These are phyloP conservation scores for Diaporthe sp. DNA, from an alignment of 2,329 filamentous ascomycete genomes.

Conservation along the genomic window DNA sequence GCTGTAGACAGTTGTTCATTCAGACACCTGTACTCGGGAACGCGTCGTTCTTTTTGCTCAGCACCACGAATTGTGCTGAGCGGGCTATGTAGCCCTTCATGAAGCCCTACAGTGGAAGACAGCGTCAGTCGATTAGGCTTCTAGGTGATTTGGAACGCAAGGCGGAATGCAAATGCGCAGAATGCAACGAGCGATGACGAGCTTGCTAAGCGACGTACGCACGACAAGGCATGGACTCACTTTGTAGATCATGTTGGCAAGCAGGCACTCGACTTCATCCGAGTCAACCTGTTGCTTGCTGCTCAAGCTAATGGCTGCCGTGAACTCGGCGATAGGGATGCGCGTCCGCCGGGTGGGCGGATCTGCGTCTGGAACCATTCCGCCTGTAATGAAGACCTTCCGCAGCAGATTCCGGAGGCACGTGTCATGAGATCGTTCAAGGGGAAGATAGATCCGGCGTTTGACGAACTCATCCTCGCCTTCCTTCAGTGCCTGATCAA, in stretches of 20 bases:
- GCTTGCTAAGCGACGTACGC: neutral
- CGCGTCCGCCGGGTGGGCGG: constrained; percentile 75
- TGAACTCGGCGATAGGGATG: constrained; percentile 85
- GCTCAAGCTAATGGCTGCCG: constrained; percentile 82
- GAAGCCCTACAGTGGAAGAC: constrained; percentile 69
- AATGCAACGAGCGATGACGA: neutral
- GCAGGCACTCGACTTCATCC: constrained; percentile 94
- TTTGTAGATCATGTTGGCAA: constrained; percentile 99
- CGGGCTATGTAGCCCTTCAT: constrained; percentile 99
- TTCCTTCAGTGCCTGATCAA: constrained; percentile 82
- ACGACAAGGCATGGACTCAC: constrained; percentile 55
- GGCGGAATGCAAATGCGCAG: neutral
- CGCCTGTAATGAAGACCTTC: constrained; percentile 88
- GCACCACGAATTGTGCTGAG: constrained; percentile 87
- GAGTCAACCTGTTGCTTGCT: constrained; percentile 76
- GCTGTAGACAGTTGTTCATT: constrained; percentile 19
- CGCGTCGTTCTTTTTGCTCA: constrained; percentile 93
- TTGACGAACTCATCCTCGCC: constrained; percentile 95
- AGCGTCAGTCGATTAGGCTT: constrained; percentile 42
- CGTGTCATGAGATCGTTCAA: constrained; percentile 92
- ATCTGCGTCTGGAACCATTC: constrained; percentile 71
- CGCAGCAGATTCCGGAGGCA: constrained; percentile 90
- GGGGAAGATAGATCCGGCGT: constrained; percentile 90
- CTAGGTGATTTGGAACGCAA: neutral
- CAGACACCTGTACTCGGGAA: constrained; percentile 89